Evolutionary conservation across 2,329 filamentous ascomycete genomes (phyloP).

Genomic region (Thielaviopsis ethacetica): DNA sequence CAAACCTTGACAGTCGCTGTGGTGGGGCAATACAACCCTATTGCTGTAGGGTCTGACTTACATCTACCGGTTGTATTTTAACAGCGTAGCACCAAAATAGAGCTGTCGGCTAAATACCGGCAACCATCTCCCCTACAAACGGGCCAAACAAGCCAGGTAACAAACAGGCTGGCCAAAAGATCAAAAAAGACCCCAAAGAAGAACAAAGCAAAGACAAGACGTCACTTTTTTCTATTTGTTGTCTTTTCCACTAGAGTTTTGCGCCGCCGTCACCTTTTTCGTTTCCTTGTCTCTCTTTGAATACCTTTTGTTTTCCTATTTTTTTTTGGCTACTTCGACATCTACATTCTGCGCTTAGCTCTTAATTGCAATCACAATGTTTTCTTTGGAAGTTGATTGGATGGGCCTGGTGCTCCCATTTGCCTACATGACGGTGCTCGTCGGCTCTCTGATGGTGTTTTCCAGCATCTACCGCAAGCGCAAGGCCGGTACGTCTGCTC

Average conservation of each 20-base stretch:
- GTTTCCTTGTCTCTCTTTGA: background rate
- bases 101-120: constrained; percentile 3
- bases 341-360: background rate
- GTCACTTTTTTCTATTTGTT: constrained; percentile 5
- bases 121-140: background rate
- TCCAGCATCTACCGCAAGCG: constrained; percentile 85
- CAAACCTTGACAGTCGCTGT: background rate
- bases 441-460: constrained; percentile 81
- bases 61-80: background rate
- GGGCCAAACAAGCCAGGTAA: background rate
- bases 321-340: background rate
- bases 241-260: background rate
- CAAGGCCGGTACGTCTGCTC: constrained; percentile 51
- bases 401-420: constrained; percentile 71
- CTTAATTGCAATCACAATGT: constrained; percentile 22
- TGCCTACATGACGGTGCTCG: constrained; percentile 74
- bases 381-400: constrained; percentile 51
- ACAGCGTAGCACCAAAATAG: background rate
- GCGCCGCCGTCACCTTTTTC: background rate
- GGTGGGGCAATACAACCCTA: background rate
- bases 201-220: constrained; percentile 1
- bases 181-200: background rate
- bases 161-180: constrained; percentile 8
- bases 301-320: background rate
- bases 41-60: background rate